Base-by-base conservation (phyloP, 257 asterid genomes). In the Paraleonurus japonicus region DNA sequence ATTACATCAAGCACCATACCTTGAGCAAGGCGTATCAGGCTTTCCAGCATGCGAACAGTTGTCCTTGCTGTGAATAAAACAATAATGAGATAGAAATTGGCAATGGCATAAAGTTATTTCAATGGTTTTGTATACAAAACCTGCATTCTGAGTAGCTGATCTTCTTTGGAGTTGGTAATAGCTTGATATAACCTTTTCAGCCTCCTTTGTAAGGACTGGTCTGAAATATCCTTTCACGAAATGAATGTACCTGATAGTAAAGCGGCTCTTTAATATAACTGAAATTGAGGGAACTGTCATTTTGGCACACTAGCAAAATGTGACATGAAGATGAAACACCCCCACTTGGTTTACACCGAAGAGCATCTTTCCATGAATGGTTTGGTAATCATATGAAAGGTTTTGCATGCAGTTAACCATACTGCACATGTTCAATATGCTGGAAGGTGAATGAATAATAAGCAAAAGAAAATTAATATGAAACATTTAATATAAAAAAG, bases 81-180 rank as follows among this genome's bases (percentile, higher is more conserved):
- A 69, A 58, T 8, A 23, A 53, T 0, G 43, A 69, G 50, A 22
- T 4, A 41, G 58, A 23, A 11, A 61, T n/a, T 43, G 48, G 57
- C 12, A 72, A 76, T 61, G 61, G 20, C 57, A 54, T 24, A 41
- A 67, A 60, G n/a, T 58, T 39, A 27, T 59, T 6, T 27, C 32
- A 28, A 45, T 43, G 54, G 61, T 45, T 65, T 68, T 39, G 60
- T 57, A 61, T 41, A 62, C 26, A 45, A 66, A 79, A 90, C 98
- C 98, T 89, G 98, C 99, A 87, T 95, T 95, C 59, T 92, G 88
- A 77, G 87, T 84, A 60, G 95, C 97, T 19, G 93, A 92, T 90
- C 99, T 87, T 86, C 99, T 81, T 81, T 95, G 99, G 75, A 95
- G 95, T 81, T 95, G 99, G 78, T 91, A 95, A 85, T 95, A 95